A percentile compares a stretch with the other conserved stretches of the same genome.
Conservation (phyloP, 1,139 yeast species). For the Hyphopichia khmerensis region DNA sequence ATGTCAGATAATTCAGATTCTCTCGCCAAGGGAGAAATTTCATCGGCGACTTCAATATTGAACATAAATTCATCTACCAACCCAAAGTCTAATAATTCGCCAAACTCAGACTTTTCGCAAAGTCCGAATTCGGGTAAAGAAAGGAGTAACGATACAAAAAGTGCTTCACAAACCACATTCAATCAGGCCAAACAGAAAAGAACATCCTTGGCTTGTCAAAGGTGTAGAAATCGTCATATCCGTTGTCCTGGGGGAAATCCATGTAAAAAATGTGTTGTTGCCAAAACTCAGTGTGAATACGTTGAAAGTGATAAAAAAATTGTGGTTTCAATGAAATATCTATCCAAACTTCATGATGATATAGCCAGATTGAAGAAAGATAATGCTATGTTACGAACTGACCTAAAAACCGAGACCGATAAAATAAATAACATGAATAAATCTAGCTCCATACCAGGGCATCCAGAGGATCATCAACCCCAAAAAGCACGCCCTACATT, state of each 20-base stretch:
- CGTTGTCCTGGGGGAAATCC: slow-evolving; percentile 84
- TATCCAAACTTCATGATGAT: slow-evolving; percentile 68
- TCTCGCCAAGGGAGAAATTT: too few relatives aligned
- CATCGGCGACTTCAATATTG: too few relatives aligned
- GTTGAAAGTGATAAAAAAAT: slow-evolving; percentile 76
- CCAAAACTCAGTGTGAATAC: slow-evolving; percentile 67
- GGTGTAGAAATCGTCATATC: slow-evolving; percentile 75
- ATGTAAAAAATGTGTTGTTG: slow-evolving; percentile 62
- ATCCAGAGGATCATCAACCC: slow-evolving; percentile 6
- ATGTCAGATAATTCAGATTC: too few relatives aligned
- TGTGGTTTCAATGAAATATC: slow-evolving; percentile 72
- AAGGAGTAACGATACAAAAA: neutral
- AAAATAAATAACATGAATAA: slow-evolving; percentile 6
- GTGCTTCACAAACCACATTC: neutral
- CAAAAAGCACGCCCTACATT: neutral
- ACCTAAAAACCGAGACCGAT: slow-evolving; percentile 32
- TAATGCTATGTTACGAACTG: slow-evolving; percentile 55
- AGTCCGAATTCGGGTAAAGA: neutral
- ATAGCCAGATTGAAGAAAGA: slow-evolving; percentile 51
- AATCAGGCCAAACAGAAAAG: slow-evolving; percentile 23
- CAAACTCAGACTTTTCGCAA: too few relatives aligned
- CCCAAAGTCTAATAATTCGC: neutral
- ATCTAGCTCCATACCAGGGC: neutral
- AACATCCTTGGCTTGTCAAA: slow-evolving; percentile 52
- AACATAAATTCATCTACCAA: neutral